Conservation (phyloP, 148 eudicot genomes). For the Arctostaphylos glauca region DNA sequence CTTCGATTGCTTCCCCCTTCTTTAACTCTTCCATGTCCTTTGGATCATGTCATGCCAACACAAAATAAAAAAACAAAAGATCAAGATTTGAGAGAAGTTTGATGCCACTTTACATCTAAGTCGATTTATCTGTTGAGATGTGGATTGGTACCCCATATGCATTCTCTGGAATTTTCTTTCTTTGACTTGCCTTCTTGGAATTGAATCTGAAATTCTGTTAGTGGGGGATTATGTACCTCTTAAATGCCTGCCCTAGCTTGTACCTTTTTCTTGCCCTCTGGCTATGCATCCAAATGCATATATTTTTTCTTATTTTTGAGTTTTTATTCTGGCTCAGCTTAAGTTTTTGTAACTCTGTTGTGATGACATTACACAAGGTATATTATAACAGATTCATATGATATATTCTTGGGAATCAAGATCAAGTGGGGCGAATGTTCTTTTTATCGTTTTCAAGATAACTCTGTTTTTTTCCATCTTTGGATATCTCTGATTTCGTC, state of each 20-base stretch:
- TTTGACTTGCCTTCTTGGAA: background rate
- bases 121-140: background rate
- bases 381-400: background rate
- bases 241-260: background rate
- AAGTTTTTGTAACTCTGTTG: no score
- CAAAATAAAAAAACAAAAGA: background rate
- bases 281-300: background rate
- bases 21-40: background rate
- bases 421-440: background rate
- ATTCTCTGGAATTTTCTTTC: background rate
- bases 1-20: background rate
- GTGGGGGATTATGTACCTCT: background rate
- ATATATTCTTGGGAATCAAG: background rate
- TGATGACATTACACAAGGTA: background rate
- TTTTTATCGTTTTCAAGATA: no score
- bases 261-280: background rate
- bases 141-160: background rate
- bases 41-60: background rate
- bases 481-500: no score
- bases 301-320: no score
- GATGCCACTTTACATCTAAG: background rate
- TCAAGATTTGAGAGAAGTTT: background rate
- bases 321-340: no score
- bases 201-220: background rate
- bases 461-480: background rate